A percentile compares a stretch with the other conserved stretches of the same genome.
phyloP scores from a whole-genome alignment of 2,329 filamentous ascomycete genomes.

The Fusarium algeriense region DNA sequence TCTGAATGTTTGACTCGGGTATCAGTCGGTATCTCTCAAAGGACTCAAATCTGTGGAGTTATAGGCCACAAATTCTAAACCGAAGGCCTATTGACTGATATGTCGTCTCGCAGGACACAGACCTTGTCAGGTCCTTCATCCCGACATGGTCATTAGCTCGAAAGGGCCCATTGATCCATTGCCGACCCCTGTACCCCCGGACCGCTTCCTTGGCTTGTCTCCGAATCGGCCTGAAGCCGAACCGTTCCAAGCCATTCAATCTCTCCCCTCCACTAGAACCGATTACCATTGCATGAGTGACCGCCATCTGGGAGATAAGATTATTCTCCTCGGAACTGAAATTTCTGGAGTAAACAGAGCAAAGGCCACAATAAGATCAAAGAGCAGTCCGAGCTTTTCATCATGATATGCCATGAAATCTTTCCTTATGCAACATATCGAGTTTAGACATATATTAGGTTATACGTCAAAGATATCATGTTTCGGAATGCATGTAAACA shows the following conservation, averaged over 20 bases:
- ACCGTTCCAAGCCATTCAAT: constrained; percentile 13
- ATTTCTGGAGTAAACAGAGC: constrained; percentile 3
- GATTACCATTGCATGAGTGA: constrained; percentile 34
- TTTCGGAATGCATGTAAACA: constrained; percentile 3
- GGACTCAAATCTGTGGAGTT: constrained; percentile 1
- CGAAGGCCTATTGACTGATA: not conserved
- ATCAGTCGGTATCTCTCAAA: constrained; percentile 21
- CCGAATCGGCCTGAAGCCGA: constrained; percentile 29
- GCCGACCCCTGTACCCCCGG: constrained; percentile 23
- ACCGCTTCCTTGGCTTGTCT: constrained; percentile 29
- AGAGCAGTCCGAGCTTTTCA: not conserved
- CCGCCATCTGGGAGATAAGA: constrained; percentile 20
- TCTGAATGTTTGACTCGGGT: constrained; percentile 10
- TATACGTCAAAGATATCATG: constrained; percentile 11
- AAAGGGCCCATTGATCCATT: constrained; percentile 7
- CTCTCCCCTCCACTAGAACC: not conserved
- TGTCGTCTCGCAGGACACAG: not conserved
- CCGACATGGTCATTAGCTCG: not conserved
- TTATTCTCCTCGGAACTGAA: constrained; percentile 1
- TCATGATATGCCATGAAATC: not conserved
- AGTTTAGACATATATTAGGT: constrained; percentile 4
- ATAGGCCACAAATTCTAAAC: constrained; percentile 6
- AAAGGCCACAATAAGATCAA: not conserved
- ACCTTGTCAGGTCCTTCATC: not conserved
- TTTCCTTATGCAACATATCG: not conserved